Evolutionary conservation across 2,329 filamentous ascomycete genomes (phyloP).

Genomic region (Ceratocystis eucalypticola): DNA sequence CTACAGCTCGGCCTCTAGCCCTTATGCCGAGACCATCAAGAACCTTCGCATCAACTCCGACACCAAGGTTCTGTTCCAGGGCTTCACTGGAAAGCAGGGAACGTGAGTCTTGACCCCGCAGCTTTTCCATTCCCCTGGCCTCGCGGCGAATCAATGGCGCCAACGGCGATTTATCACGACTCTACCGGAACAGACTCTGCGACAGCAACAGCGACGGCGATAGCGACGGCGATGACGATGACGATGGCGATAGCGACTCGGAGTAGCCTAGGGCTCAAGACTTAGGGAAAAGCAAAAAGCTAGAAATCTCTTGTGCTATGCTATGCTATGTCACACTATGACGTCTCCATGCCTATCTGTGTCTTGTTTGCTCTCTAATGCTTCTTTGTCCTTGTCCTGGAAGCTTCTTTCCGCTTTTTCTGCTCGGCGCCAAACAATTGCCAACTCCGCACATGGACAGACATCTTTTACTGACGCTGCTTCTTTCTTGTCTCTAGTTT

Average conservation of each 20-base stretch:
- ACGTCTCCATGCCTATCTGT: too few relatives aligned
- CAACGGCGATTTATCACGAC: too few relatives aligned
- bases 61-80: constrained; percentile 93
- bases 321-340: not conserved
- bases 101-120: constrained; percentile 45
- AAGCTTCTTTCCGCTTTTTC: not conserved
- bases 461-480: constrained; percentile 1
- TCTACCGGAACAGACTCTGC: too few relatives aligned
- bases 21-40: constrained; percentile 58
- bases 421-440: not conserved
- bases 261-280: not conserved
- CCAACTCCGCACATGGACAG: not conserved
- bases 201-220: too few relatives aligned
- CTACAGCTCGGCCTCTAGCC: constrained; percentile 59
- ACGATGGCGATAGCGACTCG: not conserved
- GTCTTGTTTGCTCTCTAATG: not conserved
- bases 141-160: too few relatives aligned
- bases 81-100: constrained; percentile 95
- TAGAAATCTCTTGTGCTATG: too few relatives aligned
- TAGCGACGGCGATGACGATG: too few relatives aligned
- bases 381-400: not conserved
- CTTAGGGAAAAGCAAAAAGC: not conserved
- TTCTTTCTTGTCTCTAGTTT: constrained; percentile 47
- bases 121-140: not conserved
- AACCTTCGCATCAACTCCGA: constrained; percentile 89